Conservation (phyloP, 2,329 filamentous ascomycete genomes). For the Tolypocladium sp. region DNA sequence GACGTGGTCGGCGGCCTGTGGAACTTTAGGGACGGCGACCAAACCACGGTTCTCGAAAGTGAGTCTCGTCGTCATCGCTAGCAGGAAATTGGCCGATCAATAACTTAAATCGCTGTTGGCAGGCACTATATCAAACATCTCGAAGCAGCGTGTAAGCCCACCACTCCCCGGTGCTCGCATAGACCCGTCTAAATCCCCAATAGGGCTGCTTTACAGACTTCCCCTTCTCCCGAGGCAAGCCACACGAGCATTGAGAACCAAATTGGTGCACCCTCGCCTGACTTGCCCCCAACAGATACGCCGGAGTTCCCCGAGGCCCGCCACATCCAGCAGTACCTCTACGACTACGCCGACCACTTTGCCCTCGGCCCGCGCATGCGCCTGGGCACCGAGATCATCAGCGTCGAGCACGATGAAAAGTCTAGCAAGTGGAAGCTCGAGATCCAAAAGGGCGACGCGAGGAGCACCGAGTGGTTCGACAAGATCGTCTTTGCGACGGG, state of each 20-base stretch:
- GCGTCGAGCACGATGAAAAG: slow-evolving; percentile 10
- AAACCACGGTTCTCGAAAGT: slow-evolving; percentile 26
- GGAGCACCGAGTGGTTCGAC: slow-evolving; percentile 20
- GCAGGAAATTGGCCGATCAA: too few relatives aligned
- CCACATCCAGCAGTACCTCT: slow-evolving; percentile 21
- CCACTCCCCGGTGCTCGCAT: too few relatives aligned
- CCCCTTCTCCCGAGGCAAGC: slow-evolving; percentile 12
- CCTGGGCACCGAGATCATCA: slow-evolving; percentile 12
- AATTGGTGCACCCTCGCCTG: background rate
- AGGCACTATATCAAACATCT: slow-evolving; percentile 22
- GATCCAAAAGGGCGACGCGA: background rate
- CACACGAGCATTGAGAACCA: background rate
- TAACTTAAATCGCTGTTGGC: background rate
- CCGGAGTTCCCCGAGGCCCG: slow-evolving; percentile 12
- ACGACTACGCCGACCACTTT: slow-evolving; percentile 23
- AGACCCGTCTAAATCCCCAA: too few relatives aligned
- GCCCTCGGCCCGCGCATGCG: slow-evolving; percentile 13
- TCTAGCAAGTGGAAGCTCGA: slow-evolving; percentile 17
- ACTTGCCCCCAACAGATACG: slow-evolving; percentile 10
- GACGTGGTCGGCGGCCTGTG: slow-evolving; percentile 32
- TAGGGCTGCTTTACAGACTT: slow-evolving; percentile 26
- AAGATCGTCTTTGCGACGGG: slow-evolving; percentile 25
- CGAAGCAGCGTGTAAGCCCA: slow-evolving; percentile 16
- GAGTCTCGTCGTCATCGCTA: slow-evolving; percentile 7
- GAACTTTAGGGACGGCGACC: slow-evolving; percentile 28